These are phyloP conservation scores for Colletotrichum sojae DNA, from an alignment of 2,329 filamentous ascomycete genomes.

Conservation along the genomic window DNA sequence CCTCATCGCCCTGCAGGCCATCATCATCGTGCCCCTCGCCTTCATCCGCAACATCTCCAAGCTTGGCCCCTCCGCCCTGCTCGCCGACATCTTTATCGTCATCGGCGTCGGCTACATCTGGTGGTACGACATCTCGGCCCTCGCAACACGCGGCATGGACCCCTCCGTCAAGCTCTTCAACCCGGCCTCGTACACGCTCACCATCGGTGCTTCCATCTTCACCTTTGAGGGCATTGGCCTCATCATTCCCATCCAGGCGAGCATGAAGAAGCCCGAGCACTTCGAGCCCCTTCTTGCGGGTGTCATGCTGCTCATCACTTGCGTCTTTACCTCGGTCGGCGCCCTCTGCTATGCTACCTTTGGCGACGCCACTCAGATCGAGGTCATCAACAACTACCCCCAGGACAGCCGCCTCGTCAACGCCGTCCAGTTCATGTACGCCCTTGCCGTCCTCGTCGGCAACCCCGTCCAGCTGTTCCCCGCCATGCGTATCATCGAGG, in stretches of 20 bases:
- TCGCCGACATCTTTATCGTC: constrained; percentile 81
- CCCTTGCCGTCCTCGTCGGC: constrained; percentile 79
- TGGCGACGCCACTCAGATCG: constrained; percentile 76
- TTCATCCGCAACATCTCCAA: constrained; percentile 84
- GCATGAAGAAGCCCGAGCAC: constrained; percentile 82
- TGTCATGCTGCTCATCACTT: constrained; percentile 81
- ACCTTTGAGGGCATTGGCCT: constrained; percentile 98
- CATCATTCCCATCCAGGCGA: constrained; percentile 98
- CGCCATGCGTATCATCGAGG: constrained; percentile 79
- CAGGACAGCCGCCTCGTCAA: constrained; percentile 81
- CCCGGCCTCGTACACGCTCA: constrained; percentile 76
- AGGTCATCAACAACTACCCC: constrained; percentile 83
- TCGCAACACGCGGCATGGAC: constrained; percentile 70
- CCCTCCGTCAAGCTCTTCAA: constrained; percentile 78
- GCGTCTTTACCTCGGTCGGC: constrained; percentile 80
- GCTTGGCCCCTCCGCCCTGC: constrained; percentile 76
- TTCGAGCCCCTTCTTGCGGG: constrained; percentile 76
- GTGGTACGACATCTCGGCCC: constrained; percentile 74
- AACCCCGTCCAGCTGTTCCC: constrained; percentile 84
- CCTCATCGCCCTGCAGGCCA: constrained; percentile 77
- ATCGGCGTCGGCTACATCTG: constrained; percentile 81
- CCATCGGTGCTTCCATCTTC: constrained; percentile 84
- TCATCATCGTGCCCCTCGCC: constrained; percentile 75
- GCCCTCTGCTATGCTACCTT: constrained; percentile 83
- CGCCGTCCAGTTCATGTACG: constrained; percentile 81